Evolutionary conservation across 208 protist genomes (phyloP), one percentile per base, ranked within the genome.

Genomic region (Wallacemonas sp.): DNA sequence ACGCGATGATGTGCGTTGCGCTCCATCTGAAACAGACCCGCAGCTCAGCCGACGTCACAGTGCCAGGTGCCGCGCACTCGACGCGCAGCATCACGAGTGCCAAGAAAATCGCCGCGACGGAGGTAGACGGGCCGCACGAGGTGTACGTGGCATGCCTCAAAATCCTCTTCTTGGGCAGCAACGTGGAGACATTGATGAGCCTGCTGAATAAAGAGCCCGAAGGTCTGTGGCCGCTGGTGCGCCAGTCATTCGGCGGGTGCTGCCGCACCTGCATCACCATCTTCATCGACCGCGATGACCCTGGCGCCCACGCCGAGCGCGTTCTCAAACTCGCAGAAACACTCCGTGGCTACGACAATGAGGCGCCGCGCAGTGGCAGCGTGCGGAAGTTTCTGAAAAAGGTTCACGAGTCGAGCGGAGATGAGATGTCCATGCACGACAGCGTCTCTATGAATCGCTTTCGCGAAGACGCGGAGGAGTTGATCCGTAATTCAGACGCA

Each of bases 91-190:
- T 31, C 28, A 46, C 38, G 54, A n/a, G n/a, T n/a, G 17, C 36
- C 15, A 49, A 11, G 41, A 42, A 28, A 47, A 31, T 26, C 39
- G 27, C 31, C n/a, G 39, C 36, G 19, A 34, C 51, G 19, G 28
- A 27, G 38, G 30, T 21, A 6, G 15, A 54, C 19, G 44, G 46
- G 14, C 44, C 42, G 24, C 33, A 38, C 15, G 33, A 74, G 34
- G 73, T 84, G 17, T 73, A 77, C 56, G 58, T 85, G 54, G 69
- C 74, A 58, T 70, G 71, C 12, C 51, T 84, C 24, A 64, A 80
- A 2, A n/a, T 88, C 17, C 41, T 82, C 8, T 70, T 71, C 30
- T 49, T 79, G 1, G 75, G 75, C 39, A 55, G 59, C 63, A 78
- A 82, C 61, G 46, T 68, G 22, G 49, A 66, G 12, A n/a, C 60